Conservation (phyloP, 345 rosid genomes). For the Populus ilicifolia region DNA sequence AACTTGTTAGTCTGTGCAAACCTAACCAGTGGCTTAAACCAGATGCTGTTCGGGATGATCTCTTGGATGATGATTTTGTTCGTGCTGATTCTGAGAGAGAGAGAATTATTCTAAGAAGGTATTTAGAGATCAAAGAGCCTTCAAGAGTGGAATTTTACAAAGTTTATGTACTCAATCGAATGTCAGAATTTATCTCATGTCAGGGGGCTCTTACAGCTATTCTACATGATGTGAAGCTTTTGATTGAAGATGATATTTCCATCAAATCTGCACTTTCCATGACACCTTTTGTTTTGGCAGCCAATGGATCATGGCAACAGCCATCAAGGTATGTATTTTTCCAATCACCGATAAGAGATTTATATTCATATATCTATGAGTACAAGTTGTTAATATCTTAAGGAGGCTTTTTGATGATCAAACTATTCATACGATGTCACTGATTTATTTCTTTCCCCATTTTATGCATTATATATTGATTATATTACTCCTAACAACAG, state of each 20-base stretch:
- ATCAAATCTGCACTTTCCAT: constrained; percentile 51
- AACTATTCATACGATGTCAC: not conserved
- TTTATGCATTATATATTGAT: not conserved
- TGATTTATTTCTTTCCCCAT: not conserved
- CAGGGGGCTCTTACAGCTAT: constrained; percentile 60
- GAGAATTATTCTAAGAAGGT: constrained; percentile 56
- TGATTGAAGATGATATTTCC: constrained; percentile 60
- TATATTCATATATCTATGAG: not conserved
- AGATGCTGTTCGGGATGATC: constrained; percentile 64
- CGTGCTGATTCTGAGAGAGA: constrained; percentile 88
- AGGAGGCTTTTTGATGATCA: not conserved
- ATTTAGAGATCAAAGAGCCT: constrained; percentile 65
- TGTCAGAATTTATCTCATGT: constrained; percentile 72
- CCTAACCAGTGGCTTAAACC: constrained; percentile 86
- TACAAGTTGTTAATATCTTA: not conserved
- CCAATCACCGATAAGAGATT: not conserved
- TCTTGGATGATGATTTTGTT: constrained; percentile 75
- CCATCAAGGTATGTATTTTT: constrained; percentile 64
- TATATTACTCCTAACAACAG: not conserved
- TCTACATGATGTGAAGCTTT: constrained; percentile 69
- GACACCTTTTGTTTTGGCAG: constrained; percentile 78
- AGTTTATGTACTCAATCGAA: constrained; percentile 69
- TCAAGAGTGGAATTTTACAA: constrained; percentile 73
- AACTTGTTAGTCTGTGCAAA: constrained; percentile 57
- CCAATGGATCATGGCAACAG: constrained; percentile 80